Percentiles rank a stretch among this genome's conserved stretches.
Evolutionary conservation across 169 alveolate species (phyloP).

Genomic region (Plasmodium coatneyi): DNA sequence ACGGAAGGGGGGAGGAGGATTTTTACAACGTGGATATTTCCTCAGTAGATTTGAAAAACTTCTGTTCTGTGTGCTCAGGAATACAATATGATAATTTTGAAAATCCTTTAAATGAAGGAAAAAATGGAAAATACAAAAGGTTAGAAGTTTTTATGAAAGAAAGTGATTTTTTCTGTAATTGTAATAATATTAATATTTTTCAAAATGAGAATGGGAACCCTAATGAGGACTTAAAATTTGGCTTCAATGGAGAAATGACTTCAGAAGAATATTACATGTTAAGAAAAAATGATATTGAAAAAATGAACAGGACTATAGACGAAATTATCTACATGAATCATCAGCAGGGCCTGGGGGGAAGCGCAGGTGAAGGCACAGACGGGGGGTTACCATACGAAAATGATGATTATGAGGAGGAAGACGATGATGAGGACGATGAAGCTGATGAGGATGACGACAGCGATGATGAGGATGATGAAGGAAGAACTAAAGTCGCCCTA

Average conservation of each 20-base stretch:
- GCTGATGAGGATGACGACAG: neutral
- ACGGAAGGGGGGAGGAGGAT: constrained; percentile 20
- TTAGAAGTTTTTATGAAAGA: constrained; percentile 53
- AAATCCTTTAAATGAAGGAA: neutral
- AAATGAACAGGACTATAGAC: constrained; percentile 14
- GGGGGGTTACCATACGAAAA: neutral
- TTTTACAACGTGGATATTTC: constrained; percentile 32
- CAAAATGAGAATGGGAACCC: neutral
- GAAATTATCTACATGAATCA: constrained; percentile 29
- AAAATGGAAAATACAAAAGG: constrained; percentile 10
- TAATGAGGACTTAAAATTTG: constrained; percentile 6
- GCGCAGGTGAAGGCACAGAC: neutral
- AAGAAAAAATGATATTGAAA: constrained; percentile 30
- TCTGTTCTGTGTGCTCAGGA: constrained; percentile 60
- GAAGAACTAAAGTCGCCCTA: neutral
- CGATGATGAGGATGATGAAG: neutral
- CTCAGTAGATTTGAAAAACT: constrained; percentile 13
- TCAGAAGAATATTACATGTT: constrained; percentile 35
- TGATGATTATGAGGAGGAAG: neutral
- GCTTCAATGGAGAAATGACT: constrained; percentile 6
- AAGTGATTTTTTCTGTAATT: constrained; percentile 67
- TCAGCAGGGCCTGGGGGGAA: neutral
- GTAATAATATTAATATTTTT: constrained; percentile 19
- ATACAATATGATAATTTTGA: constrained; percentile 31
- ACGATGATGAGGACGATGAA: neutral